Evolutionary conservation across 225 moss, liverwort and hornwort species (phyloP), one percentile per base, ranked within the genome.

Genomic region (Antitrichia curtipendula): DNA sequence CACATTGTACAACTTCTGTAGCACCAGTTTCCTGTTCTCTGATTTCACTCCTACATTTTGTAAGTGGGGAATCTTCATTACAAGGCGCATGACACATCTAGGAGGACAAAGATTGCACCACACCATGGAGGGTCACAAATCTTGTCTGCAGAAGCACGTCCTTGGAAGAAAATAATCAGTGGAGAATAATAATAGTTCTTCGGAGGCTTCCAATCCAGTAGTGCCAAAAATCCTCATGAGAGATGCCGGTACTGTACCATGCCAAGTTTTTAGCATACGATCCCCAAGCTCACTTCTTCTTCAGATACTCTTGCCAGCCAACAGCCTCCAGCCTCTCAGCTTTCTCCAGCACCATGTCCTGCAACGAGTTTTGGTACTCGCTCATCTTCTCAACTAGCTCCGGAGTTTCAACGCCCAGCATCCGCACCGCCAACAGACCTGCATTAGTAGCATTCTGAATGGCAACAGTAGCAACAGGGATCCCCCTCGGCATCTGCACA

Each of bases 391-490:
- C 89, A 28, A 91, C 66, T 10, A 92, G 89, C 83, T 82, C 90
- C 20, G 90, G 89, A 54, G 87, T 80, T 64, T 87, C 90, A 6
- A 93, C 90, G 69, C 98, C 97, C 52, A 98, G 94, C 75, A 98
- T 96, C 70, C 98, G 95, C 81, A 95, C 97, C 17, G 98, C 98
- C 68, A 98, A 89, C 16, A 98, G 90, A 56, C 95, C 97, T 49
- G 97, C 98, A 84, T 98, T 98, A 10, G 98, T 94, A 3, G 98
- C 98, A 83, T 98, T 98, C 77, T 97, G 96, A 87, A 98, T 98
- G 19, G 97, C 98, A 38, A 98, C 96, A 50, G 98, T 93, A 24
- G 98, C 98, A 28, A 98, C 98, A 45, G 98, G 98, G 75, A 98
- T 95, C 13, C 98, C 98, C 80, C 95, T 92, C 5, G 98, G 97